Conservation (phyloP, 2,329 filamentous ascomycete species). For the Xylaria digitata region DNA sequence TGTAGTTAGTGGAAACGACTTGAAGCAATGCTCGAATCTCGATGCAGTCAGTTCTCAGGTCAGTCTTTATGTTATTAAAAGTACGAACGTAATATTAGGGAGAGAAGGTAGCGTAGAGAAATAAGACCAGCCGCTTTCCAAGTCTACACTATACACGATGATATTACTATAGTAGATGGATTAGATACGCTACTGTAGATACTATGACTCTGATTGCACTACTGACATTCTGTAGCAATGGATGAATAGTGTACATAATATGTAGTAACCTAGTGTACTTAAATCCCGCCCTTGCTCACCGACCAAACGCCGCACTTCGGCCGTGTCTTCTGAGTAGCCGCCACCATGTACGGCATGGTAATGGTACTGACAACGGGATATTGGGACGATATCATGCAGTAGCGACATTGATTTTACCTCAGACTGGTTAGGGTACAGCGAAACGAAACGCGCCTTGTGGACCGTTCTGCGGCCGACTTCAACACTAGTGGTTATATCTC, state of each 20-base stretch:
- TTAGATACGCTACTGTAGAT: no score
- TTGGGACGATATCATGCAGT: slow-evolving; percentile 25
- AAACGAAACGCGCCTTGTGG: slow-evolving; percentile 35
- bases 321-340: slow-evolving; percentile 12
- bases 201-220: slow-evolving; percentile 4
- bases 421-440: slow-evolving; percentile 20
- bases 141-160: no score
- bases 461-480: slow-evolving; percentile 21
- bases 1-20: neutral
- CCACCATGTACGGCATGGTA: slow-evolving; percentile 12
- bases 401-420: slow-evolving; percentile 20
- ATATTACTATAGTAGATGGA: no score
- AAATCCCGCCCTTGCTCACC: slow-evolving; percentile 21
- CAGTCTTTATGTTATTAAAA: neutral
- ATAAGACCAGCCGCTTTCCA: neutral
- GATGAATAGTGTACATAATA: slow-evolving; percentile 3
- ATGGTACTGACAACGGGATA: slow-evolving; percentile 11
- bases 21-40: neutral
- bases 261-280: no score
- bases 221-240: slow-evolving; percentile 1
- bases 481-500: slow-evolving; percentile 8
- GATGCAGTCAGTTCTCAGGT: neutral
- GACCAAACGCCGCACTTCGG: slow-evolving; percentile 13
- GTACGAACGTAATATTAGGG: no score
- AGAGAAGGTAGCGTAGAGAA: neutral